phyloP scores from a whole-genome alignment of 192 early-diverging fungal species.

The Coemansia sp. region DNA sequence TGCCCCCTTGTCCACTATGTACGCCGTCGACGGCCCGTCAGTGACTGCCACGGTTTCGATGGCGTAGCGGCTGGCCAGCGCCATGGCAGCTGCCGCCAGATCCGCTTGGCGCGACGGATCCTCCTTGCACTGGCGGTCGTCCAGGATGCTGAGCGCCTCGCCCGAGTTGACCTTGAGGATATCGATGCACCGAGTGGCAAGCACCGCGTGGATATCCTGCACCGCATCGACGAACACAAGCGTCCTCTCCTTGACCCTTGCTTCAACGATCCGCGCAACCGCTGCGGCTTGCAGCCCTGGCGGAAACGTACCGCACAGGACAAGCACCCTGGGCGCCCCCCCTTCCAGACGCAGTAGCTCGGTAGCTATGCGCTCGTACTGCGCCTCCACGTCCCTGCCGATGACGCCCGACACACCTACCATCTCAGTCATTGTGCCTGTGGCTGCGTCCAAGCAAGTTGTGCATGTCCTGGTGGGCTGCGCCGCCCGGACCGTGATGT shows the following conservation, averaged over 20 bases:
- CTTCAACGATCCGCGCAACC: slow-evolving; percentile 15
- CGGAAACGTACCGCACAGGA: slow-evolving; percentile 34
- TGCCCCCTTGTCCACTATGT: slow-evolving; percentile 8
- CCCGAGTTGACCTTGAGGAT: slow-evolving; percentile 38
- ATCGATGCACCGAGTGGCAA: slow-evolving; percentile 25
- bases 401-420: slow-evolving; percentile 28
- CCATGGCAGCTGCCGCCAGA: slow-evolving; percentile 5
- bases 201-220: slow-evolving; percentile 26
- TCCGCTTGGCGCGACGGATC: background rate
- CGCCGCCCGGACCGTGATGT: slow-evolving; percentile 14
- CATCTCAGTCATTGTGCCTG: slow-evolving; percentile 40
- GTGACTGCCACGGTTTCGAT: slow-evolving; percentile 34
- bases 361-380: slow-evolving; percentile 15
- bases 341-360: background rate
- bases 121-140: background rate
- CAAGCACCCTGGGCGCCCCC: slow-evolving; percentile 22
- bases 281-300: slow-evolving; percentile 1
- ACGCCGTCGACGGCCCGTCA: slow-evolving; percentile 29
- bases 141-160: slow-evolving; percentile 14
- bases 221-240: slow-evolving; percentile 41
- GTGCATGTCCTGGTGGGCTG: slow-evolving; percentile 33
- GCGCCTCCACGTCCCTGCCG: background rate
- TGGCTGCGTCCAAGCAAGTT: slow-evolving; percentile 25
- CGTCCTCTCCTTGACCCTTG: slow-evolving; percentile 7
- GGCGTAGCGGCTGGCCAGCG: background rate